Percentiles rank a stretch among this genome's conserved stretches.
These are phyloP conservation scores for Neonectria hederae DNA, from an alignment of 2,329 filamentous ascomycete species.

Conservation along the genomic window DNA sequence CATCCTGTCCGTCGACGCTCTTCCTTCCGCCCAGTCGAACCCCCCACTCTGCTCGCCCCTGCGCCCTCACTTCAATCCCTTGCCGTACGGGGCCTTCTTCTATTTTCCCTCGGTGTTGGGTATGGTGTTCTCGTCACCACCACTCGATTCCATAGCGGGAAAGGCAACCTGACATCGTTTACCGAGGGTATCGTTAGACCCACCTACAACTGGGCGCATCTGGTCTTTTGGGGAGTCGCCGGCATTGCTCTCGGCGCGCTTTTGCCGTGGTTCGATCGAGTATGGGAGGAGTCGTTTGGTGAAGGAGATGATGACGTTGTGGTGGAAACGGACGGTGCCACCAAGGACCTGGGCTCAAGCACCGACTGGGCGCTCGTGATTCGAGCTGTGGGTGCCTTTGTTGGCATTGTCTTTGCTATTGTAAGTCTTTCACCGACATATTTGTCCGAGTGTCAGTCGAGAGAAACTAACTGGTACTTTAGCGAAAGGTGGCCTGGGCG, in stretches of 20 bases:
- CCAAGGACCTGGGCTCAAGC: slow-evolving; percentile 51
- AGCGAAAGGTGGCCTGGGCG: slow-evolving; percentile 92
- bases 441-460: not conserved
- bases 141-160: slow-evolving; percentile 75
- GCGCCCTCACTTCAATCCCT: slow-evolving; percentile 57
- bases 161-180: slow-evolving; percentile 68
- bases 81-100: slow-evolving; percentile 65
- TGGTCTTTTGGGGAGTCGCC: slow-evolving; percentile 82
- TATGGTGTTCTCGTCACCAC: slow-evolving; percentile 82
- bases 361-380: slow-evolving; percentile 78
- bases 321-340: slow-evolving; percentile 40
- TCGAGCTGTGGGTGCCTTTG: slow-evolving; percentile 68
- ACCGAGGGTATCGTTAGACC: slow-evolving; percentile 56
- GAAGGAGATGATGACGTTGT: slow-evolving; percentile 45
- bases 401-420: slow-evolving; percentile 74
- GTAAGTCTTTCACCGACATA: slow-evolving; percentile 61
- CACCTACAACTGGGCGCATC: slow-evolving; percentile 69
- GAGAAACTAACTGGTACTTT: slow-evolving; percentile 27
- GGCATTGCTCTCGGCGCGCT: slow-evolving; percentile 82
- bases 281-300: slow-evolving; percentile 70
- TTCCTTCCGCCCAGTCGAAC: slow-evolving; percentile 45
- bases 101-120: slow-evolving; percentile 82
- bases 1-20: slow-evolving; percentile 48
- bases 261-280: slow-evolving; percentile 83
- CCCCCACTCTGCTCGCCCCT: slow-evolving; percentile 40